Conservation (phyloP, 2,329 filamentous ascomycete species). For the Torrubiella hemipterigena region DNA sequence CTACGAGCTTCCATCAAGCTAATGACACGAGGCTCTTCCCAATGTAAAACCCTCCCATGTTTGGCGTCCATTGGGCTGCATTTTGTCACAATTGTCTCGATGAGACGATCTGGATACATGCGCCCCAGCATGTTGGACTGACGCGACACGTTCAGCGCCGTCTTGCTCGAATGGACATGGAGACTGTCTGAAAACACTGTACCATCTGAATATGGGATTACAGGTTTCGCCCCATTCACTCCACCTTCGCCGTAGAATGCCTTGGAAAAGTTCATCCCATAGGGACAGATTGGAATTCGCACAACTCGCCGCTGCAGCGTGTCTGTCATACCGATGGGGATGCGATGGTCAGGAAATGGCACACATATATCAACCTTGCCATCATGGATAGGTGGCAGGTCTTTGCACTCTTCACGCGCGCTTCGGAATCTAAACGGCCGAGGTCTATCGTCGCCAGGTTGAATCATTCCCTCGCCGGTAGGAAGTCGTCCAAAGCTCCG, state of each 20-base stretch:
- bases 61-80: constrained; percentile 40
- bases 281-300: constrained; percentile 47
- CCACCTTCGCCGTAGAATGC: constrained; percentile 25
- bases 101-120: constrained; percentile 36
- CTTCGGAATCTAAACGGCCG: constrained; percentile 51
- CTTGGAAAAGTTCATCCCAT: constrained; percentile 37
- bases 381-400: constrained; percentile 53
- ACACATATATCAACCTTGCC: constrained; percentile 50
- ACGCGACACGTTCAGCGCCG: neutral
- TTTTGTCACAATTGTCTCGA: constrained; percentile 51
- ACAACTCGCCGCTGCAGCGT: constrained; percentile 33
- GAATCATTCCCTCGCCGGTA: constrained; percentile 48
- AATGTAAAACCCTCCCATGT: constrained; percentile 48
- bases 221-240: constrained; percentile 7
- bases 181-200: no score
- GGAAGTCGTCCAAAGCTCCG: constrained; percentile 42
- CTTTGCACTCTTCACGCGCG: constrained; percentile 38
- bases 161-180: neutral
- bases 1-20: constrained; percentile 56
- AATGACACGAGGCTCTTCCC: constrained; percentile 47
- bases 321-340: constrained; percentile 26
- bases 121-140: constrained; percentile 39
- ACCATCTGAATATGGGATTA: no score
- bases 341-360: constrained; percentile 55
- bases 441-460: constrained; percentile 23